Evolutionary conservation across 2,329 filamentous ascomycete species (phyloP).

Genomic region (Penicillium thymicola): DNA sequence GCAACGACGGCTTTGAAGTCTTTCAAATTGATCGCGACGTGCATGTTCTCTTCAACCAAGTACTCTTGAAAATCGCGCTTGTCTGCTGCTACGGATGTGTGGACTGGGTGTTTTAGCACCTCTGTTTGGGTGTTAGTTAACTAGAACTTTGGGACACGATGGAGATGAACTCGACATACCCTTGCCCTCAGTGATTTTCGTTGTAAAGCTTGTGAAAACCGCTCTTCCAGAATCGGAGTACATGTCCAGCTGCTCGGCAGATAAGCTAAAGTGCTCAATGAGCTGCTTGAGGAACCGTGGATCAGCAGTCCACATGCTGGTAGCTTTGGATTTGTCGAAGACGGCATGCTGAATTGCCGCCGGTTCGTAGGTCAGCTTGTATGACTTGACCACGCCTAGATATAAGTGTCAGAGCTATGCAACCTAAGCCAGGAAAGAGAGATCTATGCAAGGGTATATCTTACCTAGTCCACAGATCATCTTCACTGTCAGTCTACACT

Average conservation of each 20-base stretch:
- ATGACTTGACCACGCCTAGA: conserved; percentile 61
- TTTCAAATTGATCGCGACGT: conserved; percentile 62
- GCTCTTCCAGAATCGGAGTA: conserved; percentile 56
- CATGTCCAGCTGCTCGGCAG: conserved; percentile 63
- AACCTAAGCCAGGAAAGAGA: background rate
- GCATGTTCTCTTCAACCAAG: conserved; percentile 56
- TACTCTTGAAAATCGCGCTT: conserved; percentile 61
- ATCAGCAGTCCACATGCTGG: conserved; percentile 59
- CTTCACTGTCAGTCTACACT: conserved; percentile 60
- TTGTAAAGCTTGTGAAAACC: conserved; percentile 64
- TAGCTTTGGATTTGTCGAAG: conserved; percentile 56
- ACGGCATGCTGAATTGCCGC: conserved; percentile 61
- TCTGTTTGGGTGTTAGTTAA: conserved; percentile 41
- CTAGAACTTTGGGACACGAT: background rate
- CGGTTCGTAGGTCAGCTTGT: conserved; percentile 62
- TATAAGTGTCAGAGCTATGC: conserved; percentile 5
- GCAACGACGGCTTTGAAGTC: conserved; percentile 64
- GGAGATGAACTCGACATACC: conserved; percentile 33
- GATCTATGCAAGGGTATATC: background rate
- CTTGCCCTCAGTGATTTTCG: conserved; percentile 61
- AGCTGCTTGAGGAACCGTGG: conserved; percentile 58
- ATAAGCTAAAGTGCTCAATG: conserved; percentile 62
- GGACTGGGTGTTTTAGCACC: conserved; percentile 61
- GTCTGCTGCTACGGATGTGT: conserved; percentile 62
- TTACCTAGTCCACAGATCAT: conserved; percentile 61